phyloP scores from a whole-genome alignment of 371 early-diverging fungal genomes.

The Mortierella sp. region DNA sequence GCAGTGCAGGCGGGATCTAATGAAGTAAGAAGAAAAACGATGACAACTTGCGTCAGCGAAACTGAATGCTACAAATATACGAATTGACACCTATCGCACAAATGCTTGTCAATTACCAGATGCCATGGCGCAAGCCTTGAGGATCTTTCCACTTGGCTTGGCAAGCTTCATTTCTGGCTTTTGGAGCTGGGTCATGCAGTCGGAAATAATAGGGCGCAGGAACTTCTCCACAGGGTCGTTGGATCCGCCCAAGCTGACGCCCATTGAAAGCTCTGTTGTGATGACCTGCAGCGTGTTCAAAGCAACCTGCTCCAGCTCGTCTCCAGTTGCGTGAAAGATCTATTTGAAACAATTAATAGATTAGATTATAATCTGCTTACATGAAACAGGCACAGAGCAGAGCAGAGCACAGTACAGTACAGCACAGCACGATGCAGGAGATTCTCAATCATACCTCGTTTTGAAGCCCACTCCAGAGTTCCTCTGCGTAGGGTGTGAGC shows the following conservation, averaged over 20 bases:
- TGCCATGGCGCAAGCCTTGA: constrained; percentile 75
- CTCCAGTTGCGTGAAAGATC: constrained; percentile 77
- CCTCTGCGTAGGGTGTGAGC: constrained; percentile 72
- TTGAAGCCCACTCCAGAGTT: constrained; percentile 77
- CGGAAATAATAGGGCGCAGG: constrained; percentile 72
- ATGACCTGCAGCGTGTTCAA: constrained; percentile 71
- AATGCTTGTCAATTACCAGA: constrained; percentile 59
- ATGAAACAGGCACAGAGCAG: not conserved
- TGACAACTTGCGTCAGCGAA: not conserved
- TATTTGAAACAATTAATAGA: constrained; percentile 31
- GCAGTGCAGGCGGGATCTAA: constrained; percentile 74
- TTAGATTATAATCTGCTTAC: constrained; percentile 9
- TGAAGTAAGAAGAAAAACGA: not conserved
- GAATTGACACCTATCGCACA: not conserved
- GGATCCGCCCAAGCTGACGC: constrained; percentile 62
- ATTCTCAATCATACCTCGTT: constrained; percentile 68
- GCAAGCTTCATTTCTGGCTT: constrained; percentile 82
- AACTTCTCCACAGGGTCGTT: constrained; percentile 72
- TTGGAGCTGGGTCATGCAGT: constrained; percentile 76
- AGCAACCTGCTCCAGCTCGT: constrained; percentile 72
- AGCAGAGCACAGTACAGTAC: not conserved
- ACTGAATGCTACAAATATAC: not conserved
- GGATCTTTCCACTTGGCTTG: constrained; percentile 75
- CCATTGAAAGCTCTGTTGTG: constrained; percentile 66
- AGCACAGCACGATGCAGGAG: not conserved